Evolutionary conservation across 2,329 filamentous ascomycete species (phyloP).

Genomic region (Penicillium hordei): DNA sequence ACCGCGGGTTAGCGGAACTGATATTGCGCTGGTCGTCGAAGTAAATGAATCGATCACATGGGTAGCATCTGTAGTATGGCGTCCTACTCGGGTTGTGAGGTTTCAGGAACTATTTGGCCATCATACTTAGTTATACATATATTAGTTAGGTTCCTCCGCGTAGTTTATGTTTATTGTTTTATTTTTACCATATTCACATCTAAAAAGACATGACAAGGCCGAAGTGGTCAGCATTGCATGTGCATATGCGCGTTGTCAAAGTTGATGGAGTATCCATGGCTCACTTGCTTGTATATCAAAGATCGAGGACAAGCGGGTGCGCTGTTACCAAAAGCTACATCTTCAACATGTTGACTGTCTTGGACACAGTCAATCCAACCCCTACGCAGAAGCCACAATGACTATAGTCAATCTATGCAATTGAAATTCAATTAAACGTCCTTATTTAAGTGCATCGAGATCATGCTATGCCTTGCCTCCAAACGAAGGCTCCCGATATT

Average conservation of each 20-base stretch:
- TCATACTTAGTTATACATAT: background rate
- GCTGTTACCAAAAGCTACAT: background rate
- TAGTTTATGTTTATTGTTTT: no score
- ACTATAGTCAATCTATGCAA: slow-evolving; percentile 13
- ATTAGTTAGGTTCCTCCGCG: no score
- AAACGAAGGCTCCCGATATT: slow-evolving; percentile 16
- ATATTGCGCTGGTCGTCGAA: background rate
- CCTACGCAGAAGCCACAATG: slow-evolving; percentile 2
- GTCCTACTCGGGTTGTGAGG: background rate
- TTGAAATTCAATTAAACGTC: slow-evolving; percentile 15
- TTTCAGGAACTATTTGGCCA: no score
- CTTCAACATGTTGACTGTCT: background rate
- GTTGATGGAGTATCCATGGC: background rate
- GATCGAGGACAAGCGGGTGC: background rate
- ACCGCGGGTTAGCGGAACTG: background rate
- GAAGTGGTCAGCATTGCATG: background rate
- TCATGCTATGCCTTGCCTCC: slow-evolving; percentile 16
- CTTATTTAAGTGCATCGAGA: slow-evolving; percentile 20
- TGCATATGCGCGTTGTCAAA: background rate
- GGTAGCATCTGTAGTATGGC: no score
- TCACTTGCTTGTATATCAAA: background rate
- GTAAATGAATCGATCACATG: background rate
- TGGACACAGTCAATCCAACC: background rate
- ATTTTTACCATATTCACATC: no score
- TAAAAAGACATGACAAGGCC: no score